Conservation (phyloP, 2,329 filamentous ascomycete species). For the Nothophaeocryptopus gaeumannii region DNA sequence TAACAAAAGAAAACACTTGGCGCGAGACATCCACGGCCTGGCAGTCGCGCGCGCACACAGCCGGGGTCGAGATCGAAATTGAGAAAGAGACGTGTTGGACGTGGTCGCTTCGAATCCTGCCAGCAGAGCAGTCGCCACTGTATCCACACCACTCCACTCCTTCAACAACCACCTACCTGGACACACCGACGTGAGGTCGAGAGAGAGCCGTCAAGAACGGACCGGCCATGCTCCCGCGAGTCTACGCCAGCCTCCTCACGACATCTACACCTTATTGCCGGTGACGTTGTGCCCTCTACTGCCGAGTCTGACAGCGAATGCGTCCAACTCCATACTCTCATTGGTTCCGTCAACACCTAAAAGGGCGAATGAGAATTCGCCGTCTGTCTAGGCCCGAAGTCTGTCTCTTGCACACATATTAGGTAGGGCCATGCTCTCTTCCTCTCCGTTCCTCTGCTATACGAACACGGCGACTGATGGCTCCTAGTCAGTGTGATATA, state of each 20-base stretch:
- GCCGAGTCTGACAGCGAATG: constrained; percentile 5
- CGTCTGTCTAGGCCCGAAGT: constrained; percentile 17
- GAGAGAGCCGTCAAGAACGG: neutral
- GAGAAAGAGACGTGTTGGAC: constrained; percentile 4
- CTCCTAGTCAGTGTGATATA: constrained; percentile 15
- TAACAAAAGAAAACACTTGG: too few species aligned
- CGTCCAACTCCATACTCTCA: constrained; percentile 12
- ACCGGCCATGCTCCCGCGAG: constrained; percentile 2
- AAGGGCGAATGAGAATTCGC: constrained; percentile 22
- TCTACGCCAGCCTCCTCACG: constrained; percentile 10
- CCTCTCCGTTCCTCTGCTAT: constrained; percentile 5
- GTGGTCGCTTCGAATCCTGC: constrained; percentile 5
- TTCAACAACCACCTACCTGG: neutral
- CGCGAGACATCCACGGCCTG: constrained; percentile 1
- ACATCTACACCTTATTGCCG: neutral
- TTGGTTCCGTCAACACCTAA: constrained; percentile 17
- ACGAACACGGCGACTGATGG: constrained; percentile 19
- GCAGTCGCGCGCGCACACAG: constrained; percentile 8
- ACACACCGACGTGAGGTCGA: neutral
- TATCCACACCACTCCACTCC: neutral
- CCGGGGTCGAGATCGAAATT: constrained; percentile 13
- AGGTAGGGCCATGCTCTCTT: constrained; percentile 17
- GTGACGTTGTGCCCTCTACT: constrained; percentile 10
- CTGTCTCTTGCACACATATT: constrained; percentile 19
- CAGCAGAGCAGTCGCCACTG: neutral